Base-by-base conservation (phyloP, 2,329 filamentous ascomycete species). In the Aspergillus fructus region DNA sequence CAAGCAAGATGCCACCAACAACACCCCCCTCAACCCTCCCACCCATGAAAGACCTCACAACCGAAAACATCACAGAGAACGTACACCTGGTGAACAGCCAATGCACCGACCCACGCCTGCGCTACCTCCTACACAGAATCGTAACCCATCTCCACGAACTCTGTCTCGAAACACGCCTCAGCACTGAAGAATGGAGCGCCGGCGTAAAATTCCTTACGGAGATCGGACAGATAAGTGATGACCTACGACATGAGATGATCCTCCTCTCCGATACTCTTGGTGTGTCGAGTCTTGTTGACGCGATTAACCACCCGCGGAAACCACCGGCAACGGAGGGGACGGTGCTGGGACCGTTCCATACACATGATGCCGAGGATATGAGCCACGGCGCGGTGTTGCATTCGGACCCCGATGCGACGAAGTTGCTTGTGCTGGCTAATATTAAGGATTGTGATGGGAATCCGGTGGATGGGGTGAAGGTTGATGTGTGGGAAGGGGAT, bases 81-180 rank as follows among this genome's bases (percentile, higher is more conserved):
- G 86, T 88, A 24, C 81, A 88, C 68, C 79, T 81, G 39, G 91
- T 92, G 73, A 93, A 93, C 76, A 88, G 87, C 7, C 84, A 87
- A 77, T 84, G 85, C 66, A 70, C 79, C 11, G 80, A 91, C 66
- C 78, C 82, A 17, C 83, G 90, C 17, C 76, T 90, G 59, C 88
- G 84, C 61, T 93, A 90, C 71, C 73, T 94, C 46, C 82, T 93
- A 70, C 84, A 89, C 65, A 81, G 88, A 19, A 81, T 93, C 13
- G 88, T 93, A 48, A 84, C 84, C 9, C 90, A 93, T 74, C 77
- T 93, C 2, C 90, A 94, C 74, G 89, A 92, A 76, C 93, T 92
- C 71, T 89, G 89, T 4, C 83, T 89, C 53, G 90, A 93, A 72
- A 93, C 89, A 1, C 80, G 89, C 30, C 80, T 93, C 33, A 89